Base-by-base conservation (phyloP, 2,329 filamentous ascomycete species). In the Aspergillus spinulosporus region DNA sequence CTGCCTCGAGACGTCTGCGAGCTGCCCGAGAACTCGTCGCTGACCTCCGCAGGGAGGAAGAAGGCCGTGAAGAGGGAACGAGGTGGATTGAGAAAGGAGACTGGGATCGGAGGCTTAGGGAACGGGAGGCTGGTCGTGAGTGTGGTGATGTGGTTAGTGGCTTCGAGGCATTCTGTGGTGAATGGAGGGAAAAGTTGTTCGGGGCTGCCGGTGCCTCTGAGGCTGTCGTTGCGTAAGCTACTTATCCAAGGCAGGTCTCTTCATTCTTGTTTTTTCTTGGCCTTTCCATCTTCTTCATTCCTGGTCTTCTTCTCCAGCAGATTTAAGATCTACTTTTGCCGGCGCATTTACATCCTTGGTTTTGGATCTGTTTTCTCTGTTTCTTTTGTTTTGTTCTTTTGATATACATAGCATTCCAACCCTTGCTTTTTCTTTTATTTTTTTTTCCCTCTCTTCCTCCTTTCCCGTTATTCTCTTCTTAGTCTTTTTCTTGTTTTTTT, bases 101-200 rank as follows among this genome's bases (percentile, higher is more conserved):
- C 65, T 97, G 93, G 92, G 84, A 92, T 49, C 85, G 88, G 63
- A 83, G 88, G 53, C 74, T 97, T 36, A 80, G 84, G 61, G 86
- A 85, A 52, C 83, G 93, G 53, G 92, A 96, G 72, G 95, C 92
- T 60, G 91, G 89, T 5, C 82, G 82, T 21, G 89, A 93, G 11
- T 97, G 94, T 73, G 82, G 87, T 3, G 91, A 95, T 59, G 92
- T 99, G 1, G 87, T 97, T 34, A 88, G 88, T 45, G 94, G 94
- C 0, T 97, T 99, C 68, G 93, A 97, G 73, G 88, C 92, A 69
- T 87, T 93, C 1, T 97, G 92, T 75, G 88, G 92, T 56, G 84
- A 85, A 55, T 94, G 92, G 89, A 84, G 92, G 69, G 85, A 87
- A 68, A 84, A 88, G 63, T 76, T 96, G 47, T 82, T 92, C 58